These are phyloP conservation scores for Populus deltoides DNA, from an alignment of 345 rosid species.

Conservation along the genomic window DNA sequence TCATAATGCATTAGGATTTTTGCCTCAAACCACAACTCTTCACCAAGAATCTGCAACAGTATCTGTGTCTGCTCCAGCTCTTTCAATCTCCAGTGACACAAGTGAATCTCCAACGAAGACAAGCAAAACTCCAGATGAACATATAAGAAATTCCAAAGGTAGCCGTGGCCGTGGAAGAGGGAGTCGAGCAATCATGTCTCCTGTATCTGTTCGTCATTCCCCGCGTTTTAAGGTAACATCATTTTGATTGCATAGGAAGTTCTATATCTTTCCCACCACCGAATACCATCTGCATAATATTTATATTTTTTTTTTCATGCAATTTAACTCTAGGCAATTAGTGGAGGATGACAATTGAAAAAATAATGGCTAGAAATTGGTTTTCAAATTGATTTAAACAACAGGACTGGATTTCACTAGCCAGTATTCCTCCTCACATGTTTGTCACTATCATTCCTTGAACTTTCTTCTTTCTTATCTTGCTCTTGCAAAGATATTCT, in stretches of 20 bases:
- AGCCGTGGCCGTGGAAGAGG: slow-evolving; percentile 30
- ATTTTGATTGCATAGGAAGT: not conserved
- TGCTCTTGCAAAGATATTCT: not conserved
- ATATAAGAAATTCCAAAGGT: slow-evolving; percentile 11
- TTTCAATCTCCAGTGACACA: slow-evolving; percentile 52
- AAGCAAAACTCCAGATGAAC: slow-evolving; percentile 27
- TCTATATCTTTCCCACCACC: not conserved
- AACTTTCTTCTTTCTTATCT: not conserved
- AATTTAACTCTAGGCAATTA: not conserved
- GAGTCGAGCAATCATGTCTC: slow-evolving; percentile 38
- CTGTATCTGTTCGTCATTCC: slow-evolving; percentile 56
- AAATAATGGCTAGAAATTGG: not conserved
- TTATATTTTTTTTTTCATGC: not conserved
- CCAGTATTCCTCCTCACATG: not conserved
- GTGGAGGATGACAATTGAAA: not conserved
- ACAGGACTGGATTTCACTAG: not conserved
- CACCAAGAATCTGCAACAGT: slow-evolving; percentile 52
- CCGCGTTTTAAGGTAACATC: slow-evolving; percentile 55
- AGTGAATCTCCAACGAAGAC: slow-evolving; percentile 50
- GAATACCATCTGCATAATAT: not conserved
- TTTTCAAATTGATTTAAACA: not conserved
- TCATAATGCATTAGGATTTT: slow-evolving; percentile 40
- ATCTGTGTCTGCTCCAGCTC: slow-evolving; percentile 61
- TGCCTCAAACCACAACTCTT: slow-evolving; percentile 34
- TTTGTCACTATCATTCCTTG: not conserved